phyloP scores from a whole-genome alignment of 768 basidiomycete species.

The Suillus lakei region DNA sequence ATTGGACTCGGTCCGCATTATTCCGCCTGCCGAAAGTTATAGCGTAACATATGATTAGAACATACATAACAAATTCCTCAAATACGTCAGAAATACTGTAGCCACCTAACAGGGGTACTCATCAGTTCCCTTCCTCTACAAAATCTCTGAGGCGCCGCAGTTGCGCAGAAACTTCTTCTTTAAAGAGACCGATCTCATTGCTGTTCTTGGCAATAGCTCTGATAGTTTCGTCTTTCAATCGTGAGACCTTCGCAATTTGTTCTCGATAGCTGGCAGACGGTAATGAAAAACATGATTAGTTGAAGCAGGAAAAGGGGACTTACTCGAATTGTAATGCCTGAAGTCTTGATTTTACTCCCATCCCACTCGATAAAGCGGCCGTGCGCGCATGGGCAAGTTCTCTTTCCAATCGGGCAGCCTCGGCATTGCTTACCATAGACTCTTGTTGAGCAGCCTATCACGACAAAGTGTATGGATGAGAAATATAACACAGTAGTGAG shows the following conservation, averaged over 20 bases:
- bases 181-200: slow-evolving; percentile 82
- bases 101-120: neutral
- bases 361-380: slow-evolving; percentile 79
- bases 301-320: slow-evolving; percentile 26
- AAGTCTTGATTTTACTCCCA: slow-evolving; percentile 78
- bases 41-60: neutral
- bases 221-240: slow-evolving; percentile 79
- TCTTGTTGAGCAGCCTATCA: slow-evolving; percentile 78
- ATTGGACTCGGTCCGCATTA: neutral
- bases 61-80: neutral
- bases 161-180: slow-evolving; percentile 75
- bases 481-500: neutral
- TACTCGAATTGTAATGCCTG: slow-evolving; percentile 81
- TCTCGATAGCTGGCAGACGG: slow-evolving; percentile 66
- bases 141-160: slow-evolving; percentile 71
- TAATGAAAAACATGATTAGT: slow-evolving; percentile 9
- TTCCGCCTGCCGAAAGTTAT: neutral
- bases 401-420: slow-evolving; percentile 69
- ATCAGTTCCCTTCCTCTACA: slow-evolving; percentile 54
- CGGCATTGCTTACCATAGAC: slow-evolving; percentile 64
- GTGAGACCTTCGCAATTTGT: slow-evolving; percentile 74
- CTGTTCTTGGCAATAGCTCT: slow-evolving; percentile 84
- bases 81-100: neutral
- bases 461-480: neutral
- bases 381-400: slow-evolving; percentile 77